phyloP scores from a whole-genome alignment of 345 rosid genomes.

The Aquilaria malaccensis region DNA sequence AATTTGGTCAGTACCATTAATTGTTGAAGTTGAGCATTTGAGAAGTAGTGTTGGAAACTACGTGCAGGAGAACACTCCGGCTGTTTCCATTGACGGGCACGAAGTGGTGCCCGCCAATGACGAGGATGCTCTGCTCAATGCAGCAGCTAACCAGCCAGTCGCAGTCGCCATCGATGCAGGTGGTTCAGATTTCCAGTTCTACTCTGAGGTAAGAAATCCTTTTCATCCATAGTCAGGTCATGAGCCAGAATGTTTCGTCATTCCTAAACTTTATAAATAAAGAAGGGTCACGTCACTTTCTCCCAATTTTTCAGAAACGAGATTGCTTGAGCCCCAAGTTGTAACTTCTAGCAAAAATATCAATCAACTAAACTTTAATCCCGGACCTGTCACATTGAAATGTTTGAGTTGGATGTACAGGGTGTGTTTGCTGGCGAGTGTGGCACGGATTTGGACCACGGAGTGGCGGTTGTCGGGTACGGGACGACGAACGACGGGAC shows the following conservation, averaged over 20 bases:
- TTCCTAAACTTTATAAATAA: not conserved
- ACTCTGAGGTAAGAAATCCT: conserved; percentile 48
- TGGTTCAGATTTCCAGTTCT: conserved; percentile 69
- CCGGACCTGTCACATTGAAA: not conserved
- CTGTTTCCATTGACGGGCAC: conserved; percentile 58
- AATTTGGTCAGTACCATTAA: not conserved
- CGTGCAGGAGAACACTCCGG: conserved; percentile 31
- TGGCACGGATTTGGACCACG: conserved; percentile 61
- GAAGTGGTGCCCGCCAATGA: conserved; percentile 54
- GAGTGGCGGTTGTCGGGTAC: conserved; percentile 62
- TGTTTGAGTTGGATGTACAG: conserved; percentile 16
- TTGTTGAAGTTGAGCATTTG: not conserved
- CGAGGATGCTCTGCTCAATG: conserved; percentile 56
- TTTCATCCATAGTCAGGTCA: not conserved
- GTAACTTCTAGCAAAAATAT: not conserved
- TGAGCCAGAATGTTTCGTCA: too few species aligned
- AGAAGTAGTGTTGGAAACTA: not conserved
- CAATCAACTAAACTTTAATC: not conserved
- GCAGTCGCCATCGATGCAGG: conserved; percentile 75
- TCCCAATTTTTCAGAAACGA: not conserved
- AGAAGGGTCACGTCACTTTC: not conserved
- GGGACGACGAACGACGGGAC: conserved; percentile 65
- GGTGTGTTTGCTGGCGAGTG: conserved; percentile 62
- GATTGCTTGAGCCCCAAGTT: too few species aligned
- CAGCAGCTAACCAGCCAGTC: conserved; percentile 58